Evolutionary conservation across 306 rosid genomes (phyloP), one percentile per base, ranked within the genome.

Genomic region (Sophora flavescens): DNA sequence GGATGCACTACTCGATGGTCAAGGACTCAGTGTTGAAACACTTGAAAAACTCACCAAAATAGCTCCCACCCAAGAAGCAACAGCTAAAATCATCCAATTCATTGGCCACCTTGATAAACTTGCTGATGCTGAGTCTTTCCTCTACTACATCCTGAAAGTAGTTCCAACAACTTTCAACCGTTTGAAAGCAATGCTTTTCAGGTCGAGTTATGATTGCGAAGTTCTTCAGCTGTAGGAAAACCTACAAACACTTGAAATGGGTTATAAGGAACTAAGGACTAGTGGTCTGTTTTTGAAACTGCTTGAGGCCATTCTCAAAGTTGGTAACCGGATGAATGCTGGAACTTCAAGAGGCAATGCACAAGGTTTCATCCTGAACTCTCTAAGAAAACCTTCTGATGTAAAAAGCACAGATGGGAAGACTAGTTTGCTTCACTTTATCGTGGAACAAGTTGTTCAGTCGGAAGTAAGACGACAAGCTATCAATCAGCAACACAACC

Each of bases 281-380:
- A 83, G 88, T 8, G 87, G 87, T 5, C 76, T 95, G 6, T 88
- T 95, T 68, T 72, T 88, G 36, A 95, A 88, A 75, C 93, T 95
- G 15, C 89, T 95, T 0, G 97, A 95, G 74, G 97, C 96, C 35
- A 89, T 93, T 80, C 93, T 95, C 83, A 95, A 89, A 81, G 89
- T 97, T 3, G 92, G 97, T 47, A 92, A 92, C 65, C 73, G 89
- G 41, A 85, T 95, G 98, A 95, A 95, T 80, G 91, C 93, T 16
- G 98, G 97, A 76, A 94, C 98, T 45, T 71, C 91, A 2, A 85
- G 97, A 81, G 98, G 96, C 33, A 87, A 87, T 75, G 96, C 92
- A 6, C 90, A 88, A 77, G 98, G 91, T 6, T 95, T 95, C 90
- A 88, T 92, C 77, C 84, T 92, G 13, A 83, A 65, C 17, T 75